These are phyloP conservation scores for Harrya chromipes DNA, from an alignment of 768 basidiomycete species.

Conservation along the genomic window DNA sequence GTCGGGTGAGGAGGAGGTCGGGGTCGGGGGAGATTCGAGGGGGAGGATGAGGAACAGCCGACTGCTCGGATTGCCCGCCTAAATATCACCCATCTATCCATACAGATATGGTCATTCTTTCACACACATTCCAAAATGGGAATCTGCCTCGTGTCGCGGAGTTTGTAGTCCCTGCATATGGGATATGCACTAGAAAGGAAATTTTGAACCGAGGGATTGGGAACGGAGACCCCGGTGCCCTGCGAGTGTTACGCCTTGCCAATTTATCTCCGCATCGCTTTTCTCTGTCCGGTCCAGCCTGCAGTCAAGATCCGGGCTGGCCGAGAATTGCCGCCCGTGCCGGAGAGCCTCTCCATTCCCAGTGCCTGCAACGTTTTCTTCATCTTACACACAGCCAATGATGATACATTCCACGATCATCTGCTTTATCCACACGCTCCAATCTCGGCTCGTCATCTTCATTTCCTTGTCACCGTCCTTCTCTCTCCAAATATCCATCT, in stretches of 20 bases:
- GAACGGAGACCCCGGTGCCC: constrained; percentile 27
- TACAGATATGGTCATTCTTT: constrained; percentile 10
- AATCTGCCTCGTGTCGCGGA: constrained; percentile 35
- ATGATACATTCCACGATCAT: constrained; percentile 18
- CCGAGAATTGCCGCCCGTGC: constrained; percentile 23
- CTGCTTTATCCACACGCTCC: constrained; percentile 9
- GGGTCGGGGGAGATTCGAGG: constrained; percentile 21
- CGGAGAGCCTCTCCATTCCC: constrained; percentile 7
- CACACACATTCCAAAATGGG: constrained; percentile 9
- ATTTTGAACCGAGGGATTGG: constrained; percentile 4
- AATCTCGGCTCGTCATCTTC: constrained; percentile 23
- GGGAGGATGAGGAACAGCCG: constrained; percentile 30
- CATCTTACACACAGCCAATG: constrained; percentile 27
- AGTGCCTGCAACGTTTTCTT: constrained; percentile 33
- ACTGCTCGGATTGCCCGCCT: constrained; percentile 28
- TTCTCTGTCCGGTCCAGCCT: constrained; percentile 19
- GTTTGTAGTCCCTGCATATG: constrained; percentile 33
- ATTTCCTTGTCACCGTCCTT: constrained; percentile 18
- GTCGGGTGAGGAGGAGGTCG: constrained; percentile 32
- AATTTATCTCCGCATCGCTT: constrained; percentile 22
- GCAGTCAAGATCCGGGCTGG: constrained; percentile 26
- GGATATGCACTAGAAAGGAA: constrained; percentile 2
- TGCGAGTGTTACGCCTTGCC: constrained; percentile 14
- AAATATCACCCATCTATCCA: constrained; percentile 27
- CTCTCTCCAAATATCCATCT: constrained; percentile 20